Conservation (phyloP, 2,329 filamentous ascomycete species). For the Pseudopithomyces maydicus region DNA sequence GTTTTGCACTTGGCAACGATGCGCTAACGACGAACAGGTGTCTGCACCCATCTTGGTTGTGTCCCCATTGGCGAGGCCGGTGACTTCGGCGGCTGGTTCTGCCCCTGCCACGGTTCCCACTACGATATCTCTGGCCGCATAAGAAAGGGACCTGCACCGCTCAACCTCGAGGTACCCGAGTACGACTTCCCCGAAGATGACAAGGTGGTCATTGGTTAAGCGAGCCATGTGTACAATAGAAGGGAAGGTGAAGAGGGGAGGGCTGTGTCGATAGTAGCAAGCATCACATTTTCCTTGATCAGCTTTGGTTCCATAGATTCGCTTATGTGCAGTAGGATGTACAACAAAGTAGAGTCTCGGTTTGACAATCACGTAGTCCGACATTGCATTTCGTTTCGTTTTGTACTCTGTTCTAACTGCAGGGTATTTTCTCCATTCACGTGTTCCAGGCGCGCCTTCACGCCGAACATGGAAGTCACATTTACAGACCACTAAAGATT, state of each 20-base stretch:
- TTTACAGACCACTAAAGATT: not conserved
- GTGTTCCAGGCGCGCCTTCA: not conserved
- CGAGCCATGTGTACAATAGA: slow-evolving; percentile 29
- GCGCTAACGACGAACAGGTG: slow-evolving; percentile 62
- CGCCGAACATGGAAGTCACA: not conserved
- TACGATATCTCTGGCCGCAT: slow-evolving; percentile 99
- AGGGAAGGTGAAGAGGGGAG: slow-evolving; percentile 7
- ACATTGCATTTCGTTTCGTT: not conserved
- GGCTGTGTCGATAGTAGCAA: slow-evolving; percentile 43
- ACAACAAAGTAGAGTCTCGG: slow-evolving; percentile 40
- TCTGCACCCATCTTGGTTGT: slow-evolving; percentile 99
- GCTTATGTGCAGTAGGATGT: slow-evolving; percentile 43
- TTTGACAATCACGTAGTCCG: not conserved
- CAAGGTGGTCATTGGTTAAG: slow-evolving; percentile 89
- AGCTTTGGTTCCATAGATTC: slow-evolving; percentile 32
- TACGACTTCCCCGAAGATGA: slow-evolving; percentile 94
- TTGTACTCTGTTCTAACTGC: not conserved
- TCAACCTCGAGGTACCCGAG: slow-evolving; percentile 93
- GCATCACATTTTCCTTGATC: slow-evolving; percentile 39
- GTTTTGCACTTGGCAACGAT: not conserved
- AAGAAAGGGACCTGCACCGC: slow-evolving; percentile 93
- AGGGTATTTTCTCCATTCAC: slow-evolving; percentile 2
- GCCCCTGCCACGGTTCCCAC: slow-evolving; percentile 99
- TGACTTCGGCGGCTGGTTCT: slow-evolving; percentile 99
- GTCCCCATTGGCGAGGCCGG: slow-evolving; percentile 98